A percentile compares a stretch with the other conserved stretches of the same genome.
These are phyloP conservation scores for Albugo candida DNA, from an alignment of 352 stramenopile species.

Conservation along the genomic window DNA sequence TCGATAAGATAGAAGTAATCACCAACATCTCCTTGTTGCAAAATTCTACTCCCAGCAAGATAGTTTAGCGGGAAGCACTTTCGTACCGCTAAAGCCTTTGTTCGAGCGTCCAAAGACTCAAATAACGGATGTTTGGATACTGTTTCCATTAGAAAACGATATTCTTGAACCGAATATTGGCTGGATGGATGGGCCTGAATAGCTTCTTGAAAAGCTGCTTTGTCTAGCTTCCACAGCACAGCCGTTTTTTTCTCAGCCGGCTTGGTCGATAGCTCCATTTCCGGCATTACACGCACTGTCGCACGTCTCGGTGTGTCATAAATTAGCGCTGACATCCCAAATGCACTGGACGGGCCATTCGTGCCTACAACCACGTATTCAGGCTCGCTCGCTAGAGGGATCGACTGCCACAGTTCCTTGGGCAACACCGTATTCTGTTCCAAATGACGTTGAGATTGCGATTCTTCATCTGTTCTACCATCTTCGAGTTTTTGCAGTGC, in stretches of 20 bases:
- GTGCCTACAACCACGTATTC: conserved; percentile 60
- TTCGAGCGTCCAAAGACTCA: conserved; percentile 41
- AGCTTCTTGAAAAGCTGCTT: conserved; percentile 31
- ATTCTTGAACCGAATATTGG: conserved; percentile 60
- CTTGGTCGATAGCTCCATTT: conserved; percentile 4
- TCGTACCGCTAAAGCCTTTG: conserved; percentile 57
- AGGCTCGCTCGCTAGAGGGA: conserved; percentile 31
- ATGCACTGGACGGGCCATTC: conserved; percentile 53
- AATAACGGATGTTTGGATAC: conserved; percentile 63
- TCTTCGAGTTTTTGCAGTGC: conserved; percentile 15
- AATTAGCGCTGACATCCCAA: conserved; percentile 68
- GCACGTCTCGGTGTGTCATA: conserved; percentile 67
- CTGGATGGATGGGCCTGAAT: conserved; percentile 39
- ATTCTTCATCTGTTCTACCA: neutral
- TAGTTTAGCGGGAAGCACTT: conserved; percentile 68
- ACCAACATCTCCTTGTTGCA: conserved; percentile 56
- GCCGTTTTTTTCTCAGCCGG: conserved; percentile 6
- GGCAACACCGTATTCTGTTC: conserved; percentile 49
- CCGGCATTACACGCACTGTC: conserved; percentile 18
- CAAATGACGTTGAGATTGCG: conserved; percentile 1
- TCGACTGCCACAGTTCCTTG: conserved; percentile 37
- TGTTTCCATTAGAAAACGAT: conserved; percentile 42
- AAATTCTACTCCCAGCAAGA: conserved; percentile 30
- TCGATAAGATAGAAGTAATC: conserved; percentile 80
- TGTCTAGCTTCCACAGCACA: conserved; percentile 64